Percentiles rank a stretch among this genome's conserved stretches.
Evolutionary conservation across 2,329 filamentous ascomycete genomes (phyloP).

Genomic region (Neonectria hederae): DNA sequence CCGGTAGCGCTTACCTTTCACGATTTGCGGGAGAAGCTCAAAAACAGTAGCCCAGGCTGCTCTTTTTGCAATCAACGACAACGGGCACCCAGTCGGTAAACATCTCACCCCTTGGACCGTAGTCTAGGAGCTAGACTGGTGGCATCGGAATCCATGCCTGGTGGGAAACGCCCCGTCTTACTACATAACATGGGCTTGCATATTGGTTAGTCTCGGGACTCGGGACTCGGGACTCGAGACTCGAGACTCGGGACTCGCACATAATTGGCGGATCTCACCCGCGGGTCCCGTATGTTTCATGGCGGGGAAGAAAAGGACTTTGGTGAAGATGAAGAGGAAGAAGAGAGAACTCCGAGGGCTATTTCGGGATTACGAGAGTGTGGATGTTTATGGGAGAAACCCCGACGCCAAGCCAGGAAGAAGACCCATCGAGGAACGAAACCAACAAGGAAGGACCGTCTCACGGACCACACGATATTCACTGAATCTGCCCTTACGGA

Average conservation of each 20-base stretch:
- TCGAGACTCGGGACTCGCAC: neutral
- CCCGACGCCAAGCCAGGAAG: neutral
- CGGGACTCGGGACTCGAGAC: neutral
- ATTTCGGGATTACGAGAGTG: neutral
- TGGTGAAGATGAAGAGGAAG: neutral
- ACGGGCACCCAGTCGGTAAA: no score
- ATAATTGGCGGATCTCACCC: neutral
- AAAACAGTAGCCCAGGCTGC: neutral
- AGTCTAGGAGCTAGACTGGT: neutral
- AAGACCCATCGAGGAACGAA: neutral
- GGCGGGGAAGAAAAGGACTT: neutral
- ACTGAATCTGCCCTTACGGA: neutral
- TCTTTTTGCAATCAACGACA: neutral
- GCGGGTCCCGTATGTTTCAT: neutral
- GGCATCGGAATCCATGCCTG: neutral
- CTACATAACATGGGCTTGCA: neutral
- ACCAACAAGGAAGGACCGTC: neutral
- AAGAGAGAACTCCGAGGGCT: neutral
- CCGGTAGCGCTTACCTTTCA: neutral
- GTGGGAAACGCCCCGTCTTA: neutral
- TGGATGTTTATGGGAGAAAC: neutral
- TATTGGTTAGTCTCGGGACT: neutral
- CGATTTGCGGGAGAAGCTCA: no score
- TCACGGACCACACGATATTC: neutral
- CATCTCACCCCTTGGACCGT: neutral